Base-by-base conservation (phyloP, 371 early-diverging fungal species). In the Haplosporangium sp. region DNA sequence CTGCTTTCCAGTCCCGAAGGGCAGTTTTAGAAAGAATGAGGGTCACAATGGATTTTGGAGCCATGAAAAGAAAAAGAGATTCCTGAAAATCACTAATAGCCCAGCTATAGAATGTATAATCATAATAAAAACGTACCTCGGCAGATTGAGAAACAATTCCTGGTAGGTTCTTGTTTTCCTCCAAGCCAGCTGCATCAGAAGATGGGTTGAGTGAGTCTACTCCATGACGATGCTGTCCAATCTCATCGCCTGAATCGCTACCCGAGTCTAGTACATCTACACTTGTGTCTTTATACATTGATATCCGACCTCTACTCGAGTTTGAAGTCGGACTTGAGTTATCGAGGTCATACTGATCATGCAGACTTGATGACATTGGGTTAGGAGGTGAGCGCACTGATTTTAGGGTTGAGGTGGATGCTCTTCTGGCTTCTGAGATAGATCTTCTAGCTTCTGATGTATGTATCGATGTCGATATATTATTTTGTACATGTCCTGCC, bases 391-490 rank as follows among this genome's bases (percentile, higher is more conserved):
- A 75, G 4, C 70, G 66, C 10, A 71, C 57, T 7, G 55, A 69
- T 3, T 34, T 37, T 60, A 69, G 27, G 17, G 47, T 48, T 3
- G 66, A 42, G 3, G 56, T 42, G 4, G 71, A 58, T 20, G 64
- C 68, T 50, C 68, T 64, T 35, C 72, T 60, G 19, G 60, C 50
- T 42, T 78, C 79, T 0, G 79, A 74, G 5, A 71, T 78, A 0
- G 27, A 27, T 27, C 27, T 27, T 27, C 72, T 60, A 19, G 60
- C 50, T 42, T 78, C 79, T 0, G 79, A 74, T 4, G 74, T 78
- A 0, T 70, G 74, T 27, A 71, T 74, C 13, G 79, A 74, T 11
- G 67, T 70, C 15, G 75, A 81, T 0, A 75, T 50, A 17, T 55
- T 13, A 34, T 20, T 7, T 0, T n/a, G 61, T 27, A 19, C 17